Conservation (phyloP, 1,139 yeast species). For the Magnusiomyces tetraspermus region DNA sequence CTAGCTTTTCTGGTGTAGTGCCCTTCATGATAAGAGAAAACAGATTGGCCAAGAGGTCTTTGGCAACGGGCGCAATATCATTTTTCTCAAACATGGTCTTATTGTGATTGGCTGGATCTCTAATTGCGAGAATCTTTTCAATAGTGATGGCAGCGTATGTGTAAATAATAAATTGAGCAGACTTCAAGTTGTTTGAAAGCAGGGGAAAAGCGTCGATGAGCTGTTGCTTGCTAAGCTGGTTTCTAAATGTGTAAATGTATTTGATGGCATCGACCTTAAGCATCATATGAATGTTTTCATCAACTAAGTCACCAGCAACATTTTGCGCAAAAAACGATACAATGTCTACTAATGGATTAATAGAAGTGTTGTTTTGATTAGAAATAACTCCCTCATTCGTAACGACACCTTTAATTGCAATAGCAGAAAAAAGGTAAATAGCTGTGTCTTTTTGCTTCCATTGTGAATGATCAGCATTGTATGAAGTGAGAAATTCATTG, state of each 20-base stretch:
- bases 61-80: conserved; percentile 54
- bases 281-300: conserved; percentile 38
- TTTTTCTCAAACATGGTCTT: conserved; percentile 54
- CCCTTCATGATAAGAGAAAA: conserved; percentile 56
- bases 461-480: conserved; percentile 35
- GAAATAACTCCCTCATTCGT: conserved; percentile 85
- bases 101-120: conserved; percentile 34
- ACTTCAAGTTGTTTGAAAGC: conserved; percentile 54
- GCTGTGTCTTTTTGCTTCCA: conserved; percentile 91
- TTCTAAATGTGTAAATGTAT: conserved; percentile 80
- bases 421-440: conserved; percentile 71
- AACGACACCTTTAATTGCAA: conserved; percentile 83
- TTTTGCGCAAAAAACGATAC: conserved; percentile 74
- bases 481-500: conserved; percentile 50
- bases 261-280: conserved; percentile 88
- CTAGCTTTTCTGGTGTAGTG: conserved; percentile 74
- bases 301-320: conserved; percentile 70
- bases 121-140: conserved; percentile 75
- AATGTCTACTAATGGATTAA: conserved; percentile 76
- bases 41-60: conserved; percentile 50
- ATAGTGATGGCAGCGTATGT: conserved; percentile 91
- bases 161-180: conserved; percentile 68
- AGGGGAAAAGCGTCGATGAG: conserved; percentile 72
- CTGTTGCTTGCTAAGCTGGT: conserved; percentile 83
- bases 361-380: conserved; percentile 59